Evolutionary conservation across 352 stramenopile species (phyloP).

Genomic region (Discostella stelligera): DNA sequence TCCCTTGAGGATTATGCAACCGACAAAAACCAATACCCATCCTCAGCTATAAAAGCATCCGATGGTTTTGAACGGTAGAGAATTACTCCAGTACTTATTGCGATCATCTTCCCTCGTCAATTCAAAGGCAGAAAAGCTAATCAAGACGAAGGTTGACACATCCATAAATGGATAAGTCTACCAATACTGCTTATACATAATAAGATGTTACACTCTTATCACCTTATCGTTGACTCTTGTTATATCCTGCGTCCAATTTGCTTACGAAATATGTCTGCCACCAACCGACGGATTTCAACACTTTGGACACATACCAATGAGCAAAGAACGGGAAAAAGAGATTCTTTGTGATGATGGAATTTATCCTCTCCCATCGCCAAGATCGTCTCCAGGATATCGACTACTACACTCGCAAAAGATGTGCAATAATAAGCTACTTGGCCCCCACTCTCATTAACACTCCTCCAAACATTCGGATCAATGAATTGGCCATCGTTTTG

Average conservation of each 20-base stretch:
- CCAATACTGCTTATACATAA: not conserved
- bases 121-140: not conserved
- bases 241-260: constrained; percentile 62
- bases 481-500: constrained; percentile 66
- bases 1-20: too few relatives aligned
- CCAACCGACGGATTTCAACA: constrained; percentile 76
- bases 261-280: constrained; percentile 69
- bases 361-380: constrained; percentile 57
- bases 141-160: not conserved
- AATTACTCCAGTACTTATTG: too few relatives aligned
- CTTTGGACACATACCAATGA: constrained; percentile 72
- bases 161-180: not conserved
- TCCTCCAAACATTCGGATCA: constrained; percentile 80
- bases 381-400: constrained; percentile 73
- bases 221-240: constrained; percentile 13
- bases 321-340: constrained; percentile 73
- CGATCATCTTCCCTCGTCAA: not conserved
- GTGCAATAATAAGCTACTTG: constrained; percentile 81
- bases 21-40: too few relatives aligned
- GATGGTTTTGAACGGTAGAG: too few relatives aligned
- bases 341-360: constrained; percentile 62
- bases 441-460: constrained; percentile 68
- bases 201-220: not conserved
- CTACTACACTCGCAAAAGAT: constrained; percentile 76
- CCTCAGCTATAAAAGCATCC: too few relatives aligned